A percentile compares a stretch with the other conserved stretches of the same genome.
Conservation (phyloP, 495 filamentous ascomycete genomes). For the Neurospora hispaniola region DNA sequence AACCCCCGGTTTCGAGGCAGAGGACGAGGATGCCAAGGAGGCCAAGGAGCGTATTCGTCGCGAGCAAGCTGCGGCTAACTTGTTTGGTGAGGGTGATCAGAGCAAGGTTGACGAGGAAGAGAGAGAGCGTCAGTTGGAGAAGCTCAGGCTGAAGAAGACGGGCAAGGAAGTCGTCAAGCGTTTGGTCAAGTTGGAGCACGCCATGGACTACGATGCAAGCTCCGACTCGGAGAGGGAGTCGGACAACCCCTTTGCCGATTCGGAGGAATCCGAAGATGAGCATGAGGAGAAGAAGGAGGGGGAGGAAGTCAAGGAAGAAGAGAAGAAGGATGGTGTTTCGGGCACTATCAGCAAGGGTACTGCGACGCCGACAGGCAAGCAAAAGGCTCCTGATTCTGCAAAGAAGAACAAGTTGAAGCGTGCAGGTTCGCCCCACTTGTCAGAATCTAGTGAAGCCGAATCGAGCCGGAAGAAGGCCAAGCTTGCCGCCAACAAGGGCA, state of each 20-base stretch:
- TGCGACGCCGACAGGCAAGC: constrained; percentile 63
- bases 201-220: constrained; percentile 72
- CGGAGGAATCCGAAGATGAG: constrained; percentile 28
- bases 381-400: constrained; percentile 33
- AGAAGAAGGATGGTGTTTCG: constrained; percentile 55
- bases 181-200: constrained; percentile 73
- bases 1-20: constrained; percentile 63
- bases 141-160: constrained; percentile 52
- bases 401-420: constrained; percentile 74
- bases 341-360: constrained; percentile 58
- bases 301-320: constrained; percentile 33
- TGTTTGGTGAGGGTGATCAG: constrained; percentile 77
- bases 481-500: constrained; percentile 42
- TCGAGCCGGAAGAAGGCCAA: constrained; percentile 81
- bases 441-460: constrained; percentile 84
- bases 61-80: constrained; percentile 76
- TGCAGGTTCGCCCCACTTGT: constrained; percentile 73
- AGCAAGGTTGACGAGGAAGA: constrained; percentile 78
- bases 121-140: constrained; percentile 54
- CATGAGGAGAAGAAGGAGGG: constrained; percentile 30
- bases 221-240: constrained; percentile 46
- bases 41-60: constrained; percentile 74
- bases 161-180: constrained; percentile 71
- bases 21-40: constrained; percentile 83
- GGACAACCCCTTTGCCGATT: constrained; percentile 54